Evolutionary conservation across 78 protist genomes (phyloP).

Genomic region (Protostelium mycophagum): DNA sequence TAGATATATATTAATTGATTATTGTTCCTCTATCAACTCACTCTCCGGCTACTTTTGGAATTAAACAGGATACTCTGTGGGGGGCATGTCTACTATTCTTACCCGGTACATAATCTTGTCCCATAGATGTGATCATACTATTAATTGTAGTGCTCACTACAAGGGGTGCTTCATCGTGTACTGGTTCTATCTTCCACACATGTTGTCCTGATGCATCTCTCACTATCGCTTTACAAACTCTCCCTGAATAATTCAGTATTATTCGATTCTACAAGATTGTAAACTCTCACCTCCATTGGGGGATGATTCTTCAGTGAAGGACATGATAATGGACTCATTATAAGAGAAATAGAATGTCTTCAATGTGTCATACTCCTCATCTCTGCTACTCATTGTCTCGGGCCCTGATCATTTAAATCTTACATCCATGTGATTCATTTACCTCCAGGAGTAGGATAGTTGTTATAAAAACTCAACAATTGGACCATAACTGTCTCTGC

Average conservation of each 20-base stretch:
- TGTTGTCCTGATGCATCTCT: background rate
- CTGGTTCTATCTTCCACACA: background rate
- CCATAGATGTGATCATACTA: background rate
- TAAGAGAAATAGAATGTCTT: background rate
- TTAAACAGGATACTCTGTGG: background rate
- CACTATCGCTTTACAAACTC: background rate
- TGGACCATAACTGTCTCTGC: background rate
- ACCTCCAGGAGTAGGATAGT: background rate
- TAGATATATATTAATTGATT: too few relatives aligned
- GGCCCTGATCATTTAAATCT: background rate
- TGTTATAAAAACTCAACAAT: background rate
- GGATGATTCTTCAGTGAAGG: background rate
- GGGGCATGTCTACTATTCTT: background rate
- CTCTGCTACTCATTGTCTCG: background rate
- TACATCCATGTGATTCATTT: background rate
- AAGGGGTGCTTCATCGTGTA: background rate
- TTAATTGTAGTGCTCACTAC: background rate
- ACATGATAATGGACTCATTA: background rate
- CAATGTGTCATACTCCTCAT: background rate
- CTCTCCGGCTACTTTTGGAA: background rate
- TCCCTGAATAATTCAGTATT: background rate
- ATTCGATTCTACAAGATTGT: background rate
- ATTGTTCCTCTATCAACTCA: background rate
- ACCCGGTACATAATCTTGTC: background rate
- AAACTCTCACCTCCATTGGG: background rate